Evolutionary conservation across 2,329 filamentous ascomycete genomes (phyloP), one percentile per base, ranked within the genome.

Genomic region (Claviceps arundinis): DNA sequence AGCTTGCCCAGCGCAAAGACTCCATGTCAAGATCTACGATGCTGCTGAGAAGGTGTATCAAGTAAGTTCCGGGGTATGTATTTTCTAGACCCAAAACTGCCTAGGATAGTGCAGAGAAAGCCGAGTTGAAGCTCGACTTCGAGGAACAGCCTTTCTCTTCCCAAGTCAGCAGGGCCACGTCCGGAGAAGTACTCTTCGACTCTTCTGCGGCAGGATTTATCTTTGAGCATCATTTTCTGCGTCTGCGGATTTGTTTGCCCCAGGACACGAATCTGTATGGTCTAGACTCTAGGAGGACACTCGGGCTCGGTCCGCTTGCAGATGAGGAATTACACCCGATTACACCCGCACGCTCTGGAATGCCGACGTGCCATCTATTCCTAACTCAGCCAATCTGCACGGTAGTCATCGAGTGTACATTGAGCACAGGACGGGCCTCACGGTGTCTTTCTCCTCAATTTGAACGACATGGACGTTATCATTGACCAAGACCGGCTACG

Each of bases 391-490:
- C 17, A 89, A 89, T 58, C 65, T 89, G 4, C 89, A 90, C 58
- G 83, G 85, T 4, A 78, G 77, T 48, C 85, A 89, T 57, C 85
- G 85, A 0, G 70, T 89, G 16, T 89, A 89, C 67, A 80, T 84
- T 57, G 85, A 89, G 53, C 81, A 87, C 62, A 76, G 86, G 22
- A 50, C 51, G 69, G 80, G 61, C 68, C 82, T 55, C 63, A 87
- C 69, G 74, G 83, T n/a, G 84, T 87, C 3, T 84, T 87, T 62
- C 69, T 88, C 24, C 67, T 85, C 56, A 88, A 87, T 65, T 83
- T 81, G 13, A 84, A 87, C 59, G 85, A 79, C 37, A 89, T 89
- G 82, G 85, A 90, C 54, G 74, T 90, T 63, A 84, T 83, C 58
- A 81, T 90, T 64, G 77, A 88, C 62, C 77, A 80, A 55, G 78